phyloP scores from a whole-genome alignment of 371 early-diverging fungal species.

The Vairimorpha ceranae region DNA sequence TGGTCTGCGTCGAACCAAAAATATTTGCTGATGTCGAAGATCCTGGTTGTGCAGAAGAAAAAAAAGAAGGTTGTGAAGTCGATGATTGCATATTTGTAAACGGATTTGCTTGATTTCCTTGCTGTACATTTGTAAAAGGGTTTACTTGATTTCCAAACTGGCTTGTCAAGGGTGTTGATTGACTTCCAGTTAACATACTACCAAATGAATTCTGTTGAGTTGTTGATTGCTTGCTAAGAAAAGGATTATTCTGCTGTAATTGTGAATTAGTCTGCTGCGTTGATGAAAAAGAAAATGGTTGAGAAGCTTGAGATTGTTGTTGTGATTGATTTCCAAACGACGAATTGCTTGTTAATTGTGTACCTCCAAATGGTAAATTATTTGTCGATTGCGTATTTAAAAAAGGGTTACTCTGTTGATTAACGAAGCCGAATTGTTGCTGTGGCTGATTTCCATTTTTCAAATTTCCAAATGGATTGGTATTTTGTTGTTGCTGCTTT shows the following conservation, averaged over 20 bases:
- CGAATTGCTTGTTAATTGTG: not conserved
- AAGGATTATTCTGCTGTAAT: not conserved
- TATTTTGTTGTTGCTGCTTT: not conserved
- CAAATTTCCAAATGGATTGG: not conserved
- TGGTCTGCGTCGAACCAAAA: not conserved
- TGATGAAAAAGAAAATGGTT: not conserved
- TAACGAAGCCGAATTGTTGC: not conserved
- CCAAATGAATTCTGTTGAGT: too few species aligned
- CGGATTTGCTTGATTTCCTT: not conserved
- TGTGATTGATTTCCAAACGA: not conserved
- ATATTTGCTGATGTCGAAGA: not conserved
- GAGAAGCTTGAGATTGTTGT: not conserved
- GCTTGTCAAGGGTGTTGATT: too few species aligned
- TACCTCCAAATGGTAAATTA: not conserved
- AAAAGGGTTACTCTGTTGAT: constrained; percentile 3
- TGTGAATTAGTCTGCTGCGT: not conserved
- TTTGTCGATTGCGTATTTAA: not conserved
- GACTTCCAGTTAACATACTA: too few species aligned
- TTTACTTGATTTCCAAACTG: not conserved
- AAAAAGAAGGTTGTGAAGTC: not conserved
- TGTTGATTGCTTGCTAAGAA: not conserved
- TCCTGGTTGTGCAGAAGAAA: not conserved
- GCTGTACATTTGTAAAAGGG: not conserved
- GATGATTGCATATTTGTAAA: not conserved
- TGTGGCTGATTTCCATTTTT: not conserved